Percentiles rank a stretch among this genome's conserved stretches.
phyloP scores from a whole-genome alignment of 1,139 yeast species.

The Hanseniaspora uvarum region DNA sequence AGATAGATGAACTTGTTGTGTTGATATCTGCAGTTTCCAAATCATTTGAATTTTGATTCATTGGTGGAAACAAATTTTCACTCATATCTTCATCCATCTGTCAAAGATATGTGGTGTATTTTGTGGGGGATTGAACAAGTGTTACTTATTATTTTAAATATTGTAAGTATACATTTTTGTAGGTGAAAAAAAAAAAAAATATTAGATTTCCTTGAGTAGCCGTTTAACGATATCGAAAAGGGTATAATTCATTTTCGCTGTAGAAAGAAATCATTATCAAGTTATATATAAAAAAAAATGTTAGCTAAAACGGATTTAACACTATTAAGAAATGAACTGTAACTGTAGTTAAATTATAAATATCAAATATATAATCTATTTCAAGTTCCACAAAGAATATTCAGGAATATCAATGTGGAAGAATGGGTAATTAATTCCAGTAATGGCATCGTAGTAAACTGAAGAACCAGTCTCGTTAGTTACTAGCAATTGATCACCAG shows the following conservation, averaged over 20 bases:
- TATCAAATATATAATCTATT: slow-evolving; percentile 17
- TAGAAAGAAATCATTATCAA: not conserved
- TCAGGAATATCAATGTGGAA: slow-evolving; percentile 84
- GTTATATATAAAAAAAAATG: not conserved
- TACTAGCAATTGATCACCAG: slow-evolving; percentile 20
- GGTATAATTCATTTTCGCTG: not conserved
- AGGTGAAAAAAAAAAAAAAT: not conserved
- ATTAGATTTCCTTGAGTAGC: not conserved
- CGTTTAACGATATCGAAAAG: not conserved
- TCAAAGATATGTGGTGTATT: not conserved
- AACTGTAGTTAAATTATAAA: no score
- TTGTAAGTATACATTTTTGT: no score
- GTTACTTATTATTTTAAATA: no score
- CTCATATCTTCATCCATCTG: not conserved
- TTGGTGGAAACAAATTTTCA: slow-evolving; percentile 5
- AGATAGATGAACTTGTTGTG: not conserved
- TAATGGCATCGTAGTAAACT: slow-evolving; percentile 39
- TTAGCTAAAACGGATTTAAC: not conserved
- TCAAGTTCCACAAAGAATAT: slow-evolving; percentile 35
- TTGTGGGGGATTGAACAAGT: not conserved
- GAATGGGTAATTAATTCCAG: slow-evolving; percentile 68
- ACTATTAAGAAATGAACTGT: not conserved
- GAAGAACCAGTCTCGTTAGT: slow-evolving; percentile 24
- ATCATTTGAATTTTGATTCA: not conserved
- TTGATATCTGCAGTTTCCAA: not conserved